Evolutionary conservation across 2,329 filamentous ascomycete genomes (phyloP).

Genomic region (Alternaria triticina): DNA sequence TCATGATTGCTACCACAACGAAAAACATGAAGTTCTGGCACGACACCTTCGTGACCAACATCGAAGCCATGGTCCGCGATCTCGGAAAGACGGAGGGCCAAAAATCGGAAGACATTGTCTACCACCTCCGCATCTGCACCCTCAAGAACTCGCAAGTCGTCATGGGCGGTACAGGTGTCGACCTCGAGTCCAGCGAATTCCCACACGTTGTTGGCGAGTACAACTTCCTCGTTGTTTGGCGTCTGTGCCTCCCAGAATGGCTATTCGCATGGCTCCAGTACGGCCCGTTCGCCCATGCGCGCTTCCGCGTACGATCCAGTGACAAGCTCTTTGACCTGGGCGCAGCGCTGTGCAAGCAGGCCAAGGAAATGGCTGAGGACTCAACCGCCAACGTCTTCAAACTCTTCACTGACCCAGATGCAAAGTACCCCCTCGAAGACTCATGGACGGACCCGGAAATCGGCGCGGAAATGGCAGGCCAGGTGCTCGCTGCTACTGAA

Average conservation of each 20-base stretch:
- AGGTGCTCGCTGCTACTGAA: conserved; percentile 28
- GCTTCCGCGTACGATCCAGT: conserved; percentile 26
- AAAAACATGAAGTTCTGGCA: conserved; percentile 26
- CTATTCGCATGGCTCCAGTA: conserved; percentile 25
- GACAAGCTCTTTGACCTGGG: conserved; percentile 27
- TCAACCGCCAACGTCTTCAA: conserved; percentile 16
- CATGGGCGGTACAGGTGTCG: conserved; percentile 24
- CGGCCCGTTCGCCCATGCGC: conserved; percentile 18
- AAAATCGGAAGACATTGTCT: conserved; percentile 25
- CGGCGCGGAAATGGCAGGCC: conserved; percentile 28
- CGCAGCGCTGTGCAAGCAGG: conserved; percentile 19
- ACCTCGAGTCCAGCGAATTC: conserved; percentile 20
- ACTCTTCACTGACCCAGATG: conserved; percentile 18
- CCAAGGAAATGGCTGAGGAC: conserved; percentile 1
- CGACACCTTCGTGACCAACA: conserved; percentile 18
- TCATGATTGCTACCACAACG: conserved; percentile 29
- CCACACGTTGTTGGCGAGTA: conserved; percentile 26
- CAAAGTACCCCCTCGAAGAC: conserved; percentile 24
- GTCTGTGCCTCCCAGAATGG: conserved; percentile 27
- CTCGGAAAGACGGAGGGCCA: conserved; percentile 16
- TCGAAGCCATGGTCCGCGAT: conserved; percentile 23
- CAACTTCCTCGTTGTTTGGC: conserved; percentile 29
- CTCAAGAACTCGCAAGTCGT: conserved; percentile 26
- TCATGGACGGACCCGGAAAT: conserved; percentile 22
- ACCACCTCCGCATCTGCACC: conserved; percentile 27